Evolutionary conservation across 2,329 filamentous ascomycete species (phyloP), one percentile per base, ranked within the genome.

Genomic region (Aspergillus quadrilineatus): DNA sequence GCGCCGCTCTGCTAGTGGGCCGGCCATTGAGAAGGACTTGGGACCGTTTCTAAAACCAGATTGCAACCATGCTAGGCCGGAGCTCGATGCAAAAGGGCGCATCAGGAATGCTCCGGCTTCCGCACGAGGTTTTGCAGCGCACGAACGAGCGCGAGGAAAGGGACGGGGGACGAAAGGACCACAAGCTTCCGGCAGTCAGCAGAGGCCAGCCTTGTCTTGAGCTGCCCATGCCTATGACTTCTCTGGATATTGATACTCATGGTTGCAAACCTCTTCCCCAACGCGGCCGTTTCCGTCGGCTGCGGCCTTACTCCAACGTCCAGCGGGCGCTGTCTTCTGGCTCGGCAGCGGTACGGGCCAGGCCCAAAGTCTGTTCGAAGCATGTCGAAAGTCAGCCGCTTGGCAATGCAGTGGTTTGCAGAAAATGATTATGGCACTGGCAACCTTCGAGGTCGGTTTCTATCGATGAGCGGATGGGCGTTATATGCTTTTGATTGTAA

Each of bases 11-110:
- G 22, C 22, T 22, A 17, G 22, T 22, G 22, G 22, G 22, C 22
- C 22, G 22, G 22, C 22, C 22, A 22, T 22, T 22, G 22, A 22
- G 3, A 22, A 22, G 3, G 22, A 22, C 22, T 22, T 22, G 3
- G 22, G 22, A 22, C 22, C 22, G 3, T 22, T 22, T 22, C 3
- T 22, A 22, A 22, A 22, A 42, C 4, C 15, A 71, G 69, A 22
- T 22, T 72, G 69, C 60, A 68, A 71, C 46, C 64, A 65, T 30
- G 59, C 60, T 14, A 57, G 61, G 6, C 65, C 67, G 6, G 60
- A 63, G 17, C 68, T n/a, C 69, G 71, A 56, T 72, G 68, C 52
- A 66, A 55, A 41, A 62, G 69, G 47, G 67, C 63, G 22, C 65
- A 66, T 22, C 64, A 70, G 42, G 37, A 60, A 43, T 71, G 69